These are phyloP conservation scores for Cyberlindnera meyerae DNA, from an alignment of 805 yeast genomes.

Conservation along the genomic window DNA sequence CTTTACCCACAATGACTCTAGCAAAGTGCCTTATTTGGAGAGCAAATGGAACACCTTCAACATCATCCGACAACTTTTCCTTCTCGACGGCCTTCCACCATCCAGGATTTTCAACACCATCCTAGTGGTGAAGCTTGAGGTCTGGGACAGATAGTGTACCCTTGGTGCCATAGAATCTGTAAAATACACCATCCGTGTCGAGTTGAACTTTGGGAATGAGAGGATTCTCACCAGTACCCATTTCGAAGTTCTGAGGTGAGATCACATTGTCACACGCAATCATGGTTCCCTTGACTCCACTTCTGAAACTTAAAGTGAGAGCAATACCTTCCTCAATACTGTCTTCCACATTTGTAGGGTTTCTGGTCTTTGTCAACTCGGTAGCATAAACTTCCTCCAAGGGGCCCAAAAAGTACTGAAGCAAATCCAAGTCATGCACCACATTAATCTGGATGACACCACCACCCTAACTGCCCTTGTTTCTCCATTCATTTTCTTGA, in stretches of 20 bases:
- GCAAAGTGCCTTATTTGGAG: conserved; percentile 17
- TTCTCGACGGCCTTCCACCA: conserved; percentile 15
- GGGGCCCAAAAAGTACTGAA: conserved; percentile 18
- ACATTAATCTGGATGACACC: conserved; percentile 18
- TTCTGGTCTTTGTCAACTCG: conserved; percentile 13
- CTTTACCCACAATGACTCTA: conserved; percentile 9
- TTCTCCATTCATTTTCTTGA: conserved; percentile 16
- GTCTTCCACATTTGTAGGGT: conserved; percentile 3
- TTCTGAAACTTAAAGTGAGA: conserved; percentile 10
- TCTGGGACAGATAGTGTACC: conserved; percentile 17
- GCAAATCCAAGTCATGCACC: conserved; percentile 18
- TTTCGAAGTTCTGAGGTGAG: conserved; percentile 19
- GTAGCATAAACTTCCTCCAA: conserved; percentile 14
- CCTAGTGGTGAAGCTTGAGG: conserved; percentile 13
- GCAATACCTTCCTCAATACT: conserved; percentile 20
- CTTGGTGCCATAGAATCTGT: conserved; percentile 17
- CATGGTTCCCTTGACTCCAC: conserved; percentile 15
- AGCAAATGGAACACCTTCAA: conserved; percentile 14
- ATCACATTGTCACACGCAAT: conserved; percentile 19
- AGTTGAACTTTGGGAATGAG: conserved; percentile 10
- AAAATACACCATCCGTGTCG: conserved; percentile 15
- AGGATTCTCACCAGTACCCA: conserved; percentile 23
- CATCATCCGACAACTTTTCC: conserved; percentile 3
- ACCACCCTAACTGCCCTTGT: conserved; percentile 14
- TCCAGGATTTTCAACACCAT: conserved; percentile 10